These are phyloP conservation scores for Thielaviopsis punctulata DNA, from an alignment of 2,329 filamentous ascomycete species.

Conservation along the genomic window DNA sequence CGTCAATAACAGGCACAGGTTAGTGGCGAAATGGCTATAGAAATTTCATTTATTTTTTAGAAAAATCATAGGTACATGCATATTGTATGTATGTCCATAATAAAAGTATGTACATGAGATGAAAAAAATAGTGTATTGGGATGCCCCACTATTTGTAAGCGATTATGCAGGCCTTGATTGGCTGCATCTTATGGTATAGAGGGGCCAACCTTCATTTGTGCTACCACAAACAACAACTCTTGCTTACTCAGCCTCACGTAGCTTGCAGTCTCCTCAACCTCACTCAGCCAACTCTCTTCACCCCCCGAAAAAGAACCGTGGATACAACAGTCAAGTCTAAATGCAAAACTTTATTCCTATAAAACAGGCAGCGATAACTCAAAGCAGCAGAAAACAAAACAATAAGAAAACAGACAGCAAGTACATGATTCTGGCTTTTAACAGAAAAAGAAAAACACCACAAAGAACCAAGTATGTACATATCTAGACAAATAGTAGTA, in stretches of 20 bases:
- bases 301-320: too few relatives aligned
- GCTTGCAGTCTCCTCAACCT: too few relatives aligned
- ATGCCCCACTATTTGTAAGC: background rate
- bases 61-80: too few relatives aligned
- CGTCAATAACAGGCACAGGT: background rate
- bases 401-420: background rate
- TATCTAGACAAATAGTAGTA: background rate
- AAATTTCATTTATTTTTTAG: background rate
- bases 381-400: conserved; percentile 5
- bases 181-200: background rate
- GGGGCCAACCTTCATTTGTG: background rate
- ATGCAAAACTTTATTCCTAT: background rate
- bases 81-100: too few relatives aligned
- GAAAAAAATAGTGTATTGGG: background rate
- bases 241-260: too few relatives aligned
- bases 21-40: background rate
- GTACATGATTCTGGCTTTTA: conserved; percentile 1
- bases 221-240: background rate
- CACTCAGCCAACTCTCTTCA: too few relatives aligned
- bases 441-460: conserved; percentile 1
- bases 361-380: conserved; percentile 1
- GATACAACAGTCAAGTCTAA: too few relatives aligned
- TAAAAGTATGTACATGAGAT: background rate
- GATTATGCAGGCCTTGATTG: background rate
- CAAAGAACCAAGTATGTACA: conserved; percentile 2